A percentile compares a stretch with the other conserved stretches of the same genome.
phyloP scores from a whole-genome alignment of 768 basidiomycete species.

The Royoungia palumana region DNA sequence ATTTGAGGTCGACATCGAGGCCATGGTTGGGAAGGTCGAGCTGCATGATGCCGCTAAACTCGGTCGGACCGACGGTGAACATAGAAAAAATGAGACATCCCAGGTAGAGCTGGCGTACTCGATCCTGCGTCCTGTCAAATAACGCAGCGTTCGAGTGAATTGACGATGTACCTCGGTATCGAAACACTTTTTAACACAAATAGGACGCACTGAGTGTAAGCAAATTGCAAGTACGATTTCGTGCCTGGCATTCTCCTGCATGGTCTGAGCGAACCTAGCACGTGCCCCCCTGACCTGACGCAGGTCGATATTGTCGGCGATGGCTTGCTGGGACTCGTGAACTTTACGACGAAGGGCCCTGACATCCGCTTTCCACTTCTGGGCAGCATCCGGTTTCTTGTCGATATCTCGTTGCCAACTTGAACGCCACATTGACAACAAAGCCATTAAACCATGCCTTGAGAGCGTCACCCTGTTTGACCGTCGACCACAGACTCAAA shows the following conservation, averaged over 20 bases:
- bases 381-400: constrained; percentile 37
- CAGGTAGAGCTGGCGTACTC: constrained; percentile 65
- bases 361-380: constrained; percentile 53
- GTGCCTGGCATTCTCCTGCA: constrained; percentile 43
- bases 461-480: constrained; percentile 52
- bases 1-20: constrained; percentile 62
- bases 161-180: constrained; percentile 55
- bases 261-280: constrained; percentile 43
- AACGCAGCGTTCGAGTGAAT: not conserved
- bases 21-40: constrained; percentile 64
- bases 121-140: constrained; percentile 40
- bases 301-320: constrained; percentile 51
- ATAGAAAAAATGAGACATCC: constrained; percentile 74
- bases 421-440: constrained; percentile 46
- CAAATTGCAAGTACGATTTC: constrained; percentile 45
- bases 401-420: constrained; percentile 49
- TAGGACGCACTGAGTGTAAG: constrained; percentile 61
- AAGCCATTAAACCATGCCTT: constrained; percentile 55
- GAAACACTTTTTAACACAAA: constrained; percentile 56
- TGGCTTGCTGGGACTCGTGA: constrained; percentile 40
- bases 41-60: constrained; percentile 60
- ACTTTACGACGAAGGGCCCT: constrained; percentile 45
- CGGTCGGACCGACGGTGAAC: constrained; percentile 50
- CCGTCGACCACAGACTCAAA: constrained; percentile 44
- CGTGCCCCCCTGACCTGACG: constrained; percentile 46